A percentile compares a stretch with the other conserved stretches of the same genome.
Evolutionary conservation across 352 stramenopile genomes (phyloP).

Genomic region (Phytophthora hybrid): DNA sequence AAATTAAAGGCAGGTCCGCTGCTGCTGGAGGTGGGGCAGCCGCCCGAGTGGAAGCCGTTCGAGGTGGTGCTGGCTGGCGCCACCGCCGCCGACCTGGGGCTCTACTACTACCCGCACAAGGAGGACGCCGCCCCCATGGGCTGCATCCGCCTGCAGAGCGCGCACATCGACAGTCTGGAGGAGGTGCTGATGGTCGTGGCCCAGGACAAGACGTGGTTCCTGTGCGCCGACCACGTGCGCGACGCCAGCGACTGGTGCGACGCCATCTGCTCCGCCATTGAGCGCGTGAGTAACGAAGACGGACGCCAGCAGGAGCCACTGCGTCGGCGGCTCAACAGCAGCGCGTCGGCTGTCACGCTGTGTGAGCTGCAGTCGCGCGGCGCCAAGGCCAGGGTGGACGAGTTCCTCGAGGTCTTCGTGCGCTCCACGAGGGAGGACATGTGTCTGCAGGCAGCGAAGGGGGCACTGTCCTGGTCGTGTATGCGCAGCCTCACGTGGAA

Average conservation of each 20-base stretch:
- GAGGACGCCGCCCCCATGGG: slow-evolving; percentile 48
- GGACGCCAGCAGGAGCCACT: slow-evolving; percentile 9
- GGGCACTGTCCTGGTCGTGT: slow-evolving; percentile 75
- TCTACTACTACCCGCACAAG: slow-evolving; percentile 75
- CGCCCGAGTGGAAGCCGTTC: slow-evolving; percentile 67
- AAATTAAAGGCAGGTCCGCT: slow-evolving; percentile 69
- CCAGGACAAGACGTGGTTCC: slow-evolving; percentile 83
- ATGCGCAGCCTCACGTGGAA: slow-evolving; percentile 79
- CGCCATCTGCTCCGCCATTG: slow-evolving; percentile 65
- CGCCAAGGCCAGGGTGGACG: slow-evolving; percentile 56
- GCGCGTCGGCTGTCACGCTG: slow-evolving; percentile 53
- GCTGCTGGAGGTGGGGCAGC: slow-evolving; percentile 63
- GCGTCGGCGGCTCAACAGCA: slow-evolving; percentile 53
- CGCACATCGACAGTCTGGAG: slow-evolving; percentile 73
- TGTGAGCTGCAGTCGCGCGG: slow-evolving; percentile 73
- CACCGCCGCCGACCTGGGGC: slow-evolving; percentile 56
- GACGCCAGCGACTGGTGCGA: slow-evolving; percentile 75
- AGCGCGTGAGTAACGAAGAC: slow-evolving; percentile 36
- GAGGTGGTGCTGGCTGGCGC: slow-evolving; percentile 72
- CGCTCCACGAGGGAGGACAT: slow-evolving; percentile 59
- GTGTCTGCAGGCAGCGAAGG: slow-evolving; percentile 61
- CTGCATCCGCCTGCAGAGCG: slow-evolving; percentile 67
- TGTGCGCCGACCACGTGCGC: slow-evolving; percentile 66
- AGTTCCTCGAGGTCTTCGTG: slow-evolving; percentile 82
- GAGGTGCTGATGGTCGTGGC: slow-evolving; percentile 84